Evolutionary conservation across 1,139 yeast genomes (phyloP).

Genomic region (Chernovozyma aurita): DNA sequence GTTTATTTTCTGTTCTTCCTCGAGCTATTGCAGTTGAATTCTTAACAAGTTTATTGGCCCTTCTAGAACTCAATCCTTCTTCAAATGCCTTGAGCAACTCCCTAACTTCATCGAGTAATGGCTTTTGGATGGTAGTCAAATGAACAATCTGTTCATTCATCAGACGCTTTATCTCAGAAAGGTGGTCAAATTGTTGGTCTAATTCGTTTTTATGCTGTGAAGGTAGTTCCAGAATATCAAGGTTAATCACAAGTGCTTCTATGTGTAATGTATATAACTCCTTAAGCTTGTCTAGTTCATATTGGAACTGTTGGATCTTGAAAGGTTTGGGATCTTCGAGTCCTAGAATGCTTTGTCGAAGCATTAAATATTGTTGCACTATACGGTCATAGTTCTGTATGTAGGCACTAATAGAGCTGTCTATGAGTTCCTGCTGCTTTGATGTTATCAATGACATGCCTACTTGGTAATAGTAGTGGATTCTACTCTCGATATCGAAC

Average conservation of each 20-base stretch:
- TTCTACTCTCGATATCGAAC: no score
- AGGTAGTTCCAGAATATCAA: constrained; percentile 15
- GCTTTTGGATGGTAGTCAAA: constrained; percentile 25
- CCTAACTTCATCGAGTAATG: constrained; percentile 33
- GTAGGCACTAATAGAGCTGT: constrained; percentile 26
- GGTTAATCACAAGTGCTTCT: constrained; percentile 15
- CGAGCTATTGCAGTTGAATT: background rate
- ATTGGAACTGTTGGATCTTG: constrained; percentile 17
- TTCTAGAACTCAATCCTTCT: constrained; percentile 12
- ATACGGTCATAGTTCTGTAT: constrained; percentile 33
- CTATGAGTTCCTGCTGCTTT: constrained; percentile 31
- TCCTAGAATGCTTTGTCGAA: constrained; percentile 31
- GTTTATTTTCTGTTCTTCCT: background rate
- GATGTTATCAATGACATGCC: constrained; percentile 25
- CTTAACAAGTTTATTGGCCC: constrained; percentile 1
- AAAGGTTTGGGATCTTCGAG: constrained; percentile 10
- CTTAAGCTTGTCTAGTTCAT: constrained; percentile 25
- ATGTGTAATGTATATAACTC: constrained; percentile 25
- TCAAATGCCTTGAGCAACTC: constrained; percentile 23
- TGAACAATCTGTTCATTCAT: constrained; percentile 2
- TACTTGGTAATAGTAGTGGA: no score
- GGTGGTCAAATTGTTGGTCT: constrained; percentile 16
- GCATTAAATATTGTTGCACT: constrained; percentile 27
- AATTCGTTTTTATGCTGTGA: constrained; percentile 20
- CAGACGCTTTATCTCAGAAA: constrained; percentile 9